Evolutionary conservation across 2,329 filamentous ascomycete species (phyloP).

Genomic region (Stagonosporopsis vannaccii): DNA sequence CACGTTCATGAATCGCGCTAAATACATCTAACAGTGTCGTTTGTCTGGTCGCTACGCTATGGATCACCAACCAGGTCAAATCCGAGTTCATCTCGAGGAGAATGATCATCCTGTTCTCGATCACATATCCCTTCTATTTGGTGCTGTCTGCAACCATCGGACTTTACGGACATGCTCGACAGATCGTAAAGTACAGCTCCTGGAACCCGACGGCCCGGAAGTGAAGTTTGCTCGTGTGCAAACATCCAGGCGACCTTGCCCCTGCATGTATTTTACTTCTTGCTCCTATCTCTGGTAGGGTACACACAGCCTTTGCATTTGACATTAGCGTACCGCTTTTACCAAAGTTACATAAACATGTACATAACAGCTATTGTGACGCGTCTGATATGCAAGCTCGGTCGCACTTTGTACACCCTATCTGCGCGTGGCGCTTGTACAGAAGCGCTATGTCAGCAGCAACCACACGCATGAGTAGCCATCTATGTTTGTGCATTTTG

Average conservation of each 20-base stretch:
- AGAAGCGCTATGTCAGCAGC: too few relatives aligned
- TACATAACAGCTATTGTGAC: neutral
- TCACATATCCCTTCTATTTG: conserved; percentile 55
- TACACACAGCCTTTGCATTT: neutral
- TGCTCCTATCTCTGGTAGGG: neutral
- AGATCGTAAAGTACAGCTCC: conserved; percentile 55
- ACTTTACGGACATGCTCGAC: conserved; percentile 57
- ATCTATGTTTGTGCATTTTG: neutral
- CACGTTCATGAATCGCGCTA: conserved; percentile 15
- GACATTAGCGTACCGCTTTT: neutral
- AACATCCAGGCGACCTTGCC: neutral
- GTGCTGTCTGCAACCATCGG: conserved; percentile 56
- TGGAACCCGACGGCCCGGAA: conserved; percentile 58
- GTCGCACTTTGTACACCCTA: too few relatives aligned
- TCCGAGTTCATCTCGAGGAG: conserved; percentile 55
- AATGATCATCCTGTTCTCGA: conserved; percentile 54
- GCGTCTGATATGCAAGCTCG: neutral
- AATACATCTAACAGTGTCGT: conserved; percentile 44
- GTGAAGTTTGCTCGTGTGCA: conserved; percentile 14
- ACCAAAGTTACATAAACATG: neutral
- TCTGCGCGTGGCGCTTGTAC: too few relatives aligned
- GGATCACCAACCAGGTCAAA: conserved; percentile 55
- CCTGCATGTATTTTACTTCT: conserved; percentile 1
- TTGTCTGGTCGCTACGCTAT: conserved; percentile 55
- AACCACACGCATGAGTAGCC: neutral